Percentiles rank a stretch among this genome's conserved stretches.
Conservation (phyloP, 129 eudicot species). For the Flaveria linearis region DNA sequence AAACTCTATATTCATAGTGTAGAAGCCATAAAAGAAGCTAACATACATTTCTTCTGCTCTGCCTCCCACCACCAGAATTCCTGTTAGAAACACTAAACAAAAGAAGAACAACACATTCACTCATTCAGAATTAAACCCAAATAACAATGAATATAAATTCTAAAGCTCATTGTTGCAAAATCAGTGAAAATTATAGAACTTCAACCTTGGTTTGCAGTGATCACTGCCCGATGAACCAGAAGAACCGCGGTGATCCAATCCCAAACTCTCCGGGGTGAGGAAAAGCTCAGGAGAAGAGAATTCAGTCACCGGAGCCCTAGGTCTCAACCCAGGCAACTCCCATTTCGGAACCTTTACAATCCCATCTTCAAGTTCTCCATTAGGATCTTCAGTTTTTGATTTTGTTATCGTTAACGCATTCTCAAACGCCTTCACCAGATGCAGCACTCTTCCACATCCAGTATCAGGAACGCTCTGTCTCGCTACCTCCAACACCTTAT, state of each 20-base stretch:
- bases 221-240: constrained; percentile 57
- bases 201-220: constrained; percentile 63
- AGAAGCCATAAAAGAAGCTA: neutral
- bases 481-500: constrained; percentile 61
- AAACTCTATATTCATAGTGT: neutral
- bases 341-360: constrained; percentile 38
- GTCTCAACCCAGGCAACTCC: constrained; percentile 70
- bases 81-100: constrained; percentile 48
- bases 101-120: neutral
- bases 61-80: constrained; percentile 62
- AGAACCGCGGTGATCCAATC: constrained; percentile 53
- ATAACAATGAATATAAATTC: neutral
- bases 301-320: constrained; percentile 52
- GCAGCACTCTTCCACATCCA: constrained; percentile 78
- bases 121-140: constrained; percentile 16
- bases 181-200: neutral
- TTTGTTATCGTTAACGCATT: constrained; percentile 54
- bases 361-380: constrained; percentile 28
- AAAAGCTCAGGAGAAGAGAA: constrained; percentile 59
- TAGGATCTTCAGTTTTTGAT: constrained; percentile 36
- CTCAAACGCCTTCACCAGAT: constrained; percentile 89
- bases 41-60: constrained; percentile 75
- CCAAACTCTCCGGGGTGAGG: constrained; percentile 77
- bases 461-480: constrained; percentile 50
- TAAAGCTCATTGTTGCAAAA: neutral